Conservation (phyloP, 169 alveolate genomes). For the Plasmodium vivax region DNA sequence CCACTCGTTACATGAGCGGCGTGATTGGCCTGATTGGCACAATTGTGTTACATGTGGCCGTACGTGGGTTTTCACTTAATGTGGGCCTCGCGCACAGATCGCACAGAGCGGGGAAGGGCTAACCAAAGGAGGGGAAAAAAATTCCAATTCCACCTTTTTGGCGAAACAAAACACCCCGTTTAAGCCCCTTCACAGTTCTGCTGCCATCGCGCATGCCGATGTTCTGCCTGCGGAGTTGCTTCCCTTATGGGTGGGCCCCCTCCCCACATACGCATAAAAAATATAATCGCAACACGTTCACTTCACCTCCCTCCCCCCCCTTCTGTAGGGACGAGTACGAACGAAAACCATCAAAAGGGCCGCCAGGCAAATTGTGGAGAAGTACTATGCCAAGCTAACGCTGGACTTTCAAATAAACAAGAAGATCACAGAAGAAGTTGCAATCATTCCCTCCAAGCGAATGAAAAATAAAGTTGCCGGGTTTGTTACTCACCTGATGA, state of each 20-base stretch:
- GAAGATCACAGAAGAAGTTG: conserved; percentile 99
- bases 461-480: conserved; percentile 98
- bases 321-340: conserved; percentile 98
- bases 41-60: neutral
- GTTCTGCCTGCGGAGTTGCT: neutral
- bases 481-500: conserved; percentile 95
- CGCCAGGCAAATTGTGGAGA: conserved; percentile 98
- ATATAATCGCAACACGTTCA: neutral
- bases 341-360: conserved; percentile 99
- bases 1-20: neutral
- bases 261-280: neutral
- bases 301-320: conserved; percentile 3
- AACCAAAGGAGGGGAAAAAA: neutral
- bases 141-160: neutral
- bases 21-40: neutral
- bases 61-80: neutral
- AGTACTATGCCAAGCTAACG: conserved; percentile 96
- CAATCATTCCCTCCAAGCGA: conserved; percentile 98
- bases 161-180: neutral
- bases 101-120: neutral
- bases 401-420: conserved; percentile 99
- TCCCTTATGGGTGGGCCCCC: neutral
- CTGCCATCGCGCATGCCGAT: neutral
- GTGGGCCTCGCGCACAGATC: neutral
- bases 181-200: neutral